Evolutionary conservation across 2,329 filamentous ascomycete species (phyloP), one percentile per base, ranked within the genome.

Genomic region (Hymenoscyphus infarciens): DNA sequence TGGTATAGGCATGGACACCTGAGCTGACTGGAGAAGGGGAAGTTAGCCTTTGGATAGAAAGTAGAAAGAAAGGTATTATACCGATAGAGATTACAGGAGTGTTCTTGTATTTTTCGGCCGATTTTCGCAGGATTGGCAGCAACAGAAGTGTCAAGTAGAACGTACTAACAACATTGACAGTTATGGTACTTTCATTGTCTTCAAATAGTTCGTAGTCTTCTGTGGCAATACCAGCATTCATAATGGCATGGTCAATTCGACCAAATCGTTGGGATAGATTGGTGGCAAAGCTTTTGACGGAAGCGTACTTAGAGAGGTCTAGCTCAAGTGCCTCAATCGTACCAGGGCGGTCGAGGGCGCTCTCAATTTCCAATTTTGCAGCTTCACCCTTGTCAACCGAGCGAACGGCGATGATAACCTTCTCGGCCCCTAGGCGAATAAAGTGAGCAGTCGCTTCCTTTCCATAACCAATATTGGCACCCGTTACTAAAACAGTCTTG

Each of bases 191-290:
- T 33, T 71, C 66, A 33, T 56, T 65, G 1, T 65, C 68, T 13
- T 70, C 67, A n/a, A 62, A 49, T 35, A 63, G 4, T 31, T 59
- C 56, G 35, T 55, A 69, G 5, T 61, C 39, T 6, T 27, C 33
- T 7, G 49, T 62, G 13, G 59, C 64, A 19, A 70, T 56, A n/a
- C 65, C 63, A 10, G 69, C 67, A 42, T 70, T 83, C 57, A 75
- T 73, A 22, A 81, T 67, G 39, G 78, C 72, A 29, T 77, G 75
- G 66, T 83, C 80, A 1, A 83, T 63, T 5, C 77, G 76, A 1
- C 55, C 29, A 35, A 35, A 35, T 1, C 66, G 60, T 19, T 54
- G n/a, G 22, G 38, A 38, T 19, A 61, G 42, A 49, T 55, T 63
- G 15, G 42, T 38, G 1, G 52, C 59, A 35, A 61, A 61, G n/a